Base-by-base conservation (phyloP, 192 early-diverging fungal genomes). In the Helicostylum pulchrum region DNA sequence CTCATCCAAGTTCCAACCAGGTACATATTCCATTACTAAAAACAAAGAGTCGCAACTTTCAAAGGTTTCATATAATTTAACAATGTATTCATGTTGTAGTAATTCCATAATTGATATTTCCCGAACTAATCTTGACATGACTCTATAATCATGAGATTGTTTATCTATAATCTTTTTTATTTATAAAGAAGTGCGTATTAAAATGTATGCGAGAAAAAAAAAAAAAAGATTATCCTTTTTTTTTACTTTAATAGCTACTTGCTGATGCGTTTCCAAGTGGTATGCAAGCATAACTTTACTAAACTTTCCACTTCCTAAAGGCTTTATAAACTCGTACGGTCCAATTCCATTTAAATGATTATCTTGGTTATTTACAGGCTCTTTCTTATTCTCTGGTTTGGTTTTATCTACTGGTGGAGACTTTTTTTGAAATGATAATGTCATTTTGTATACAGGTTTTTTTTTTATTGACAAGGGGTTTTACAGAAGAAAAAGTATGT, bases 1-100 rank as follows among this genome's bases (percentile, higher is more conserved):
- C 78, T 94, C 89, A 64, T 94, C 91, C 32, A 95, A 77, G 81
- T 93, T 91, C 46, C 89, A 89, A 30, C 92, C 91, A 67, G 77
- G 86, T 64, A 90, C 87, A 71, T 93, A 91, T 71, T 94, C 94
- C 91, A 94, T 90, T 53, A 93, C 81, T 39, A 96, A 81, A 69
- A 89, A 90, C 30, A 92, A 87, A 46, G 85, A 88, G 62, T 92
- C 88, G 50, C 83, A 75, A 6, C 88, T 90, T 65, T 94, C 90
- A 23, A 88, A 78, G 11, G 92, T 88, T 55, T 96, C 92, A 62
- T 90, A 85, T 19, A 96, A 78, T 65, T 88, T 84, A 64, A 97
- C 90, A 71, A 97, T 92, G 67, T 94, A 90, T 32, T 90, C 91
- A 61, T 97, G 95, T 53, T 93, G 79, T 3, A 97, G 83, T 32